Conservation (phyloP, 2,329 filamentous ascomycete species). For the Beauveria rudraprayagi region DNA sequence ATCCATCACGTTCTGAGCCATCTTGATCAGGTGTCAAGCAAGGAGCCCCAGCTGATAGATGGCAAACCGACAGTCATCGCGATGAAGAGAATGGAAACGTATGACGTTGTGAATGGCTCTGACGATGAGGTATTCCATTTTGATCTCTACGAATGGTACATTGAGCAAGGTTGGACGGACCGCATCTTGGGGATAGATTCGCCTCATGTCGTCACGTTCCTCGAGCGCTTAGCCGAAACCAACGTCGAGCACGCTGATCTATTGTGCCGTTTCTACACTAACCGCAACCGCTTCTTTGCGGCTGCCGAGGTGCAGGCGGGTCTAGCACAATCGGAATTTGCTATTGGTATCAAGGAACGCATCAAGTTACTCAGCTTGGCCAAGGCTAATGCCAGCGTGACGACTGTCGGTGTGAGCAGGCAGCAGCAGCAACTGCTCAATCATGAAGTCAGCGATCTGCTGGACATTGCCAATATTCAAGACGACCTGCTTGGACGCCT, state of each 20-base stretch:
- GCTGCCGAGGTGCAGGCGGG: constrained; percentile 80
- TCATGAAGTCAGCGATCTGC: constrained; percentile 74
- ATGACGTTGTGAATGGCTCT: constrained; percentile 80
- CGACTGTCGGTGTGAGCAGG: constrained; percentile 65
- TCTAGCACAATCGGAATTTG: constrained; percentile 76
- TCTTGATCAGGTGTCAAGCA: constrained; percentile 63
- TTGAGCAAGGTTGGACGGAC: constrained; percentile 74
- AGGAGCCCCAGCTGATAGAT: constrained; percentile 66
- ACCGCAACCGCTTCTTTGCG: constrained; percentile 73
- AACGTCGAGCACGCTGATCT: constrained; percentile 78
- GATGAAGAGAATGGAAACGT: constrained; percentile 79
- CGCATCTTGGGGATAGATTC: constrained; percentile 79
- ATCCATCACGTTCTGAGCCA: constrained; percentile 73
- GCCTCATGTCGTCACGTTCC: constrained; percentile 76
- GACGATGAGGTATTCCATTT: constrained; percentile 92
- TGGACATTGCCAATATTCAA: constrained; percentile 92
- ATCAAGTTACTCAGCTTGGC: constrained; percentile 87
- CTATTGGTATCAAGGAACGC: constrained; percentile 70
- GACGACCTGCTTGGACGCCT: constrained; percentile 80
- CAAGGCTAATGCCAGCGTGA: constrained; percentile 84
- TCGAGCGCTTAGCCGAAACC: constrained; percentile 65
- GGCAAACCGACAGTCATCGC: constrained; percentile 68
- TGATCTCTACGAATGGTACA: constrained; percentile 97
- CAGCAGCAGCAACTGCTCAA: constrained; percentile 79
- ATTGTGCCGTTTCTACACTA: constrained; percentile 86